Base-by-base conservation (phyloP, 306 rosid species). In the Cyclanthera cordifolia region DNA sequence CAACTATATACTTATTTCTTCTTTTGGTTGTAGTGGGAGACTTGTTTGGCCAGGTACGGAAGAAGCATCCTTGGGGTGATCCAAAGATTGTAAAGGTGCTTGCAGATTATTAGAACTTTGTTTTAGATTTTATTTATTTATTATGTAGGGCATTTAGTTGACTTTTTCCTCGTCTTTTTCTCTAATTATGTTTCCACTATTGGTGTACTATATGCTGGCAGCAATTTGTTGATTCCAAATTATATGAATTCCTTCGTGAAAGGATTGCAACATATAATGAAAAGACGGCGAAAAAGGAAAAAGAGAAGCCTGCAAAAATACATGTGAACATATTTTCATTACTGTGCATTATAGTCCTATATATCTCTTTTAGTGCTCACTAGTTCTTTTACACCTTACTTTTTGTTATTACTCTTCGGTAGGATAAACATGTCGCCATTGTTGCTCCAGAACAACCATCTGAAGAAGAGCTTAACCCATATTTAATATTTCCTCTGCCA, bases 21-120 rank as follows among this genome's bases (percentile, higher is more conserved):
- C 63, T 67, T 51, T 47, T 47, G 51, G 73, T 69, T 82, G 72
- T 77, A 93, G 99, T 94, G 65, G 99, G 99, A 21, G 96, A 85
- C 74, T 80, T 94, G 54, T 84, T 90, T 74, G 96, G 95, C 72
- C 85, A 82, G 4, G 72, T 94, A 73, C 82, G 99, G 68, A 94
- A 85, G 87, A 86, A 79, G 80, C 87, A 82, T 66, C 96, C 96
- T 24, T 94, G 99, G 99, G 99, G 86, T 72, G 97, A 94, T 78
- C 91, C 97, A 64, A 94, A 94, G 82, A 83, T 85, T 73, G 96
- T 80, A 47, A 94, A 94, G 96, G 99, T 94, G 70, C 64, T n/a
- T 63, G 2, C 58, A 28, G 24, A 39, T 37, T 24, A 25, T 67
- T 16, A 52, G 16, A 32, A 54, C 19, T 8, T 72, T 19, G 47